Evolutionary conservation across 1,284 basidiomycete genomes (phyloP).

Genomic region (Trichosporon faecale): DNA sequence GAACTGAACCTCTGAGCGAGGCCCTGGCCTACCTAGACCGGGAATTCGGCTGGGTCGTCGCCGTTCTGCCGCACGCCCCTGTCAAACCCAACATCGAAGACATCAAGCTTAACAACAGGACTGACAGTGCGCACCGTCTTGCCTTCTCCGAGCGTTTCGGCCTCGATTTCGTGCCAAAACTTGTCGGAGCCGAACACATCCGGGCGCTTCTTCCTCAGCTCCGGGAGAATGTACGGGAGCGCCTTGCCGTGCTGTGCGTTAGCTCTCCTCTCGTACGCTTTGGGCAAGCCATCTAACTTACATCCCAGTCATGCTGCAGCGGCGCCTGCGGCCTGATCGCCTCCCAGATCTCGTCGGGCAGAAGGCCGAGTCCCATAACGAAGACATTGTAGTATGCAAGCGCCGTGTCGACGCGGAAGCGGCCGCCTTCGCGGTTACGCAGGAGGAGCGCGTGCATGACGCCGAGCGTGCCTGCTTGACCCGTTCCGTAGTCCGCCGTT

Average conservation of each 20-base stretch:
- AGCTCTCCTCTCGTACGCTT: not conserved
- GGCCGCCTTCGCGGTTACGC: constrained; percentile 15
- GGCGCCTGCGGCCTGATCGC: not conserved
- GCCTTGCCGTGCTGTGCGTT: not conserved
- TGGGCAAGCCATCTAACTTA: not conserved
- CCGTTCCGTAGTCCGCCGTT: constrained; percentile 18
- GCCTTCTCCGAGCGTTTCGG: not conserved
- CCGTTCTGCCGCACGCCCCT: constrained; percentile 18
- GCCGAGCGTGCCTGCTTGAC: constrained; percentile 14
- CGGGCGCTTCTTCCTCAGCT: not conserved
- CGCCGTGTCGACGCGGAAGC: constrained; percentile 15
- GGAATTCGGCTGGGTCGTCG: constrained; percentile 20
- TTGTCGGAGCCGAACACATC: constrained; percentile 10
- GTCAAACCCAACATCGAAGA: not conserved
- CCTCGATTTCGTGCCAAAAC: constrained; percentile 18
- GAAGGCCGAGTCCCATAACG: constrained; percentile 12
- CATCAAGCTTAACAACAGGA: constrained; percentile 10
- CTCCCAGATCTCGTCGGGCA: constrained; percentile 17
- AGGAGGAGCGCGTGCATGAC: constrained; percentile 17
- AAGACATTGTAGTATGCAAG: constrained; percentile 19
- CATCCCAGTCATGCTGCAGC: constrained; percentile 18
- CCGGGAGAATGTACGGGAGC: constrained; percentile 6
- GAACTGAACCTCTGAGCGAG: too few species aligned
- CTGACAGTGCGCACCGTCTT: constrained; percentile 4
- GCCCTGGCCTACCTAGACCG: too few species aligned